phyloP scores from a whole-genome alignment of 169 alveolate genomes.

The Cardiosporidium cionae region DNA sequence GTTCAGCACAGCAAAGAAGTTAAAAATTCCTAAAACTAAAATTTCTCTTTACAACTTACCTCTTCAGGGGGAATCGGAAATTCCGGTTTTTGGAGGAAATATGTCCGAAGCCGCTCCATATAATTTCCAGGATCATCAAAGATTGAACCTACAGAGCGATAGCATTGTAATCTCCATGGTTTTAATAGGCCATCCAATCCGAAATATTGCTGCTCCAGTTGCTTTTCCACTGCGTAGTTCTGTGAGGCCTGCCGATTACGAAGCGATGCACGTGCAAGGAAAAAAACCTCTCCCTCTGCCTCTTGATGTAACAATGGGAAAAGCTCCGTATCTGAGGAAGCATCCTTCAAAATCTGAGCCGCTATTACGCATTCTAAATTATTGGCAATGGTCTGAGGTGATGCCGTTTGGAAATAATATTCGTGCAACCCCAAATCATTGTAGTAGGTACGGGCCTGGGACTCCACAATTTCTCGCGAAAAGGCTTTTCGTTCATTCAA shows the following conservation, averaged over 20 bases:
- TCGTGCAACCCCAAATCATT: slow-evolving; percentile 60
- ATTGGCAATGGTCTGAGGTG: slow-evolving; percentile 55
- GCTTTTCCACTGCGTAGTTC: slow-evolving; percentile 57
- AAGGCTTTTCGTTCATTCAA: neutral
- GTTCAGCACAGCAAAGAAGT: too few relatives aligned
- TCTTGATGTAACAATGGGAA: slow-evolving; percentile 62
- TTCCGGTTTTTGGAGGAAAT: slow-evolving; percentile 56
- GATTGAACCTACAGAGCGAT: slow-evolving; percentile 53
- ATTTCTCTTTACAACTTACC: too few relatives aligned
- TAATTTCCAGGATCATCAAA: slow-evolving; percentile 54
- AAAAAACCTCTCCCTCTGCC: slow-evolving; percentile 41
- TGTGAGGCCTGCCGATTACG: slow-evolving; percentile 50
- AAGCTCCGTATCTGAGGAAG: slow-evolving; percentile 54
- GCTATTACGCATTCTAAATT: slow-evolving; percentile 59
- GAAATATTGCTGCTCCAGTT: slow-evolving; percentile 50
- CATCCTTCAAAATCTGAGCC: slow-evolving; percentile 59
- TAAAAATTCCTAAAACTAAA: too few relatives aligned
- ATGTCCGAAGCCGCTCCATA: slow-evolving; percentile 56
- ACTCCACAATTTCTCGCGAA: slow-evolving; percentile 36
- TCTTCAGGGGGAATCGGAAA: slow-evolving; percentile 20
- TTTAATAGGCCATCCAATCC: slow-evolving; percentile 41
- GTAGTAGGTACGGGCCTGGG: slow-evolving; percentile 56
- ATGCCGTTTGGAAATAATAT: slow-evolving; percentile 60
- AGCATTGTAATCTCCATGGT: slow-evolving; percentile 67
- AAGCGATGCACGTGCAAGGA: slow-evolving; percentile 56